A percentile compares a stretch with the other conserved stretches of the same genome.
These are phyloP conservation scores for Sporothrix globosa DNA, from an alignment of 2,329 filamentous ascomycete species.

Conservation along the genomic window DNA sequence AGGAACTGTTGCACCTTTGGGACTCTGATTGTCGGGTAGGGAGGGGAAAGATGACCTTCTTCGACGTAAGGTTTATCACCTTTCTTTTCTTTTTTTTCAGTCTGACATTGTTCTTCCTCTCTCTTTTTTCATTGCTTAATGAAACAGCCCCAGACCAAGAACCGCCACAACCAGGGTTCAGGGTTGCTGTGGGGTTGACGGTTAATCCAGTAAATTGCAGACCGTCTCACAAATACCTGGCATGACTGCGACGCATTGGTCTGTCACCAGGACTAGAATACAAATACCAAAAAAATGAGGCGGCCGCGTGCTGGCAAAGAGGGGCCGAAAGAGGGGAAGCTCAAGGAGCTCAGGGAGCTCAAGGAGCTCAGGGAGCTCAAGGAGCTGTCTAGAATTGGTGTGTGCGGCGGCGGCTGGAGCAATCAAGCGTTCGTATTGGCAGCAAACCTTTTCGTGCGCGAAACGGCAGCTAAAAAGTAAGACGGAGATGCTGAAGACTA, in stretches of 20 bases:
- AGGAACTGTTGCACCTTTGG: slow-evolving; percentile 11
- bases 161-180: slow-evolving; percentile 4
- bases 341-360: too few relatives aligned
- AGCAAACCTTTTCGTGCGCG: neutral
- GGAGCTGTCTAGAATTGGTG: neutral
- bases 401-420: neutral
- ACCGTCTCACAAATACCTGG: neutral
- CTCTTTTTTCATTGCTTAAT: slow-evolving; percentile 10
- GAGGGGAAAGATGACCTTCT: neutral
- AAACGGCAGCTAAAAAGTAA: too few relatives aligned
- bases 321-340: neutral
- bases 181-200: slow-evolving; percentile 16
- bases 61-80: neutral
- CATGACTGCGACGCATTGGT: neutral
- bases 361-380: neutral
- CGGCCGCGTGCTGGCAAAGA: slow-evolving; percentile 12
- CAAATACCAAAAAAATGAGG: neutral
- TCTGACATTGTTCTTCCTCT: neutral
- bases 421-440: neutral
- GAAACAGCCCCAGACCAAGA: slow-evolving; percentile 22
- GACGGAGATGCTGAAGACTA: too few relatives aligned
- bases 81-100: neutral
- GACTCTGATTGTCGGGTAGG: neutral
- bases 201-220: neutral
- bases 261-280: neutral